A percentile compares a stretch with the other conserved stretches of the same genome.
phyloP scores from a whole-genome alignment of 1,284 basidiomycete genomes.

The Rhodotorula glutinis region DNA sequence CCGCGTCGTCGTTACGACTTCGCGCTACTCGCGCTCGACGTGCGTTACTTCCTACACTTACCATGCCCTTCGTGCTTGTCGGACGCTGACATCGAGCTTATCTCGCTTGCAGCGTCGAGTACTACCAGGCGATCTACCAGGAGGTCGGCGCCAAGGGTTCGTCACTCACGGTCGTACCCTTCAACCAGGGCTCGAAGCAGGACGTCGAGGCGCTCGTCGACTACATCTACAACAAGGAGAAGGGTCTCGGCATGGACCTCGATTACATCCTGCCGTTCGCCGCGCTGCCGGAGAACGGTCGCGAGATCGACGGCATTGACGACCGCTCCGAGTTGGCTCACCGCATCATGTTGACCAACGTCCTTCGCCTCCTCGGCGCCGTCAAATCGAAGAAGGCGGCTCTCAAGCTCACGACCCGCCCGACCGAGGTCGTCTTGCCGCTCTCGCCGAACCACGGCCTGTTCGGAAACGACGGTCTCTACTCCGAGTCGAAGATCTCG shows the following conservation, averaged over 20 bases:
- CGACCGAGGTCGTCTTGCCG: slow-evolving; percentile 95
- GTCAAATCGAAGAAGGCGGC: slow-evolving; percentile 98
- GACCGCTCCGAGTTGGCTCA: slow-evolving; percentile 98
- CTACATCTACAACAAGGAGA: slow-evolving; percentile 84
- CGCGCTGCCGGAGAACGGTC: slow-evolving; percentile 95
- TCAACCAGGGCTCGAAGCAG: slow-evolving; percentile 97
- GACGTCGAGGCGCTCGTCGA: slow-evolving; percentile 96
- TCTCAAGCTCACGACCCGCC: slow-evolving; percentile 91
- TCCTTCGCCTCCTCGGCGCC: slow-evolving; percentile 89
- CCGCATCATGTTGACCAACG: slow-evolving; percentile 68
- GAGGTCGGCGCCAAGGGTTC: slow-evolving; percentile 90
- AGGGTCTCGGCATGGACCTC: slow-evolving; percentile 66
- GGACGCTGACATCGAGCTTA: neutral
- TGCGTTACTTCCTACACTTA: slow-evolving; percentile 1
- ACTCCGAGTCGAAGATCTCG: slow-evolving; percentile 97
- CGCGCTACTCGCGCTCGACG: slow-evolving; percentile 54
- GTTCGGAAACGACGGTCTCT: slow-evolving; percentile 96
- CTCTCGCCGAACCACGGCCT: slow-evolving; percentile 96
- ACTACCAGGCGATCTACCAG: slow-evolving; percentile 98
- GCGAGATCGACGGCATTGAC: slow-evolving; percentile 94
- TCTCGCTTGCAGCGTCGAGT: slow-evolving; percentile 74
- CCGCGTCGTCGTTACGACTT: slow-evolving; percentile 94
- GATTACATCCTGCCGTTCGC: slow-evolving; percentile 99
- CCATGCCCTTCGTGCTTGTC: too few species aligned
- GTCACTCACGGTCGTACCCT: slow-evolving; percentile 92